These are phyloP conservation scores for Chytriomyces sp. DNA, from an alignment of 192 early-diverging fungal genomes.

Conservation along the genomic window DNA sequence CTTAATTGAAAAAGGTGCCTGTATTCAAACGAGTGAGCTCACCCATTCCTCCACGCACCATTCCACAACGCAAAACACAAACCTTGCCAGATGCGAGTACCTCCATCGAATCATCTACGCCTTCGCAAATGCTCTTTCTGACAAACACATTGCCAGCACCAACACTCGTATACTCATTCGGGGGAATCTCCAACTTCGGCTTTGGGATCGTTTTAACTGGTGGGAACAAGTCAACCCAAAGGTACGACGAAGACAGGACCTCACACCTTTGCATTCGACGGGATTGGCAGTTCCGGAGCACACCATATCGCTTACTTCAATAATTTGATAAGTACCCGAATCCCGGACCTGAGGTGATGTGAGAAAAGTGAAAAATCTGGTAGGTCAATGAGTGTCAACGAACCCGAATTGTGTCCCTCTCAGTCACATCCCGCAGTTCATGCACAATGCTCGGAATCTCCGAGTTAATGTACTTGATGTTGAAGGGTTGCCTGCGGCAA, in stretches of 20 bases:
- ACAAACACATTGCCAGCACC: neutral
- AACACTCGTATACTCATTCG: constrained; percentile 31
- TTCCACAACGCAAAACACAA: neutral
- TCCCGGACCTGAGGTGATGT: constrained; percentile 23
- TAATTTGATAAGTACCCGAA: constrained; percentile 42
- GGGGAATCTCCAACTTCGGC: constrained; percentile 37
- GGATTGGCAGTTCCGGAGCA: constrained; percentile 36
- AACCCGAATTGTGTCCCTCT: constrained; percentile 26
- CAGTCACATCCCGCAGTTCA: constrained; percentile 16
- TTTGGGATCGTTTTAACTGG: constrained; percentile 38
- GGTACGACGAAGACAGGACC: neutral
- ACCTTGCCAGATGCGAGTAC: constrained; percentile 40
- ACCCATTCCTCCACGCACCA: neutral
- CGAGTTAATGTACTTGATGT: constrained; percentile 29
- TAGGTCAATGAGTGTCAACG: neutral
- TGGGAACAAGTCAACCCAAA: neutral
- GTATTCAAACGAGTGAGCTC: neutral
- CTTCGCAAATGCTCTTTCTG: constrained; percentile 35
- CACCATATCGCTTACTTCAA: constrained; percentile 35
- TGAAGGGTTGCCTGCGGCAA: constrained; percentile 31
- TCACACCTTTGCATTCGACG: constrained; percentile 32
- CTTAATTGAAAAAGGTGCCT: neutral
- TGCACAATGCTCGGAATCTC: neutral
- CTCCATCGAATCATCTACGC: constrained; percentile 30
- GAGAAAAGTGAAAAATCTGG: neutral